Base-by-base conservation (phyloP, 768 basidiomycete species). In the Peribolospora baueri region DNA sequence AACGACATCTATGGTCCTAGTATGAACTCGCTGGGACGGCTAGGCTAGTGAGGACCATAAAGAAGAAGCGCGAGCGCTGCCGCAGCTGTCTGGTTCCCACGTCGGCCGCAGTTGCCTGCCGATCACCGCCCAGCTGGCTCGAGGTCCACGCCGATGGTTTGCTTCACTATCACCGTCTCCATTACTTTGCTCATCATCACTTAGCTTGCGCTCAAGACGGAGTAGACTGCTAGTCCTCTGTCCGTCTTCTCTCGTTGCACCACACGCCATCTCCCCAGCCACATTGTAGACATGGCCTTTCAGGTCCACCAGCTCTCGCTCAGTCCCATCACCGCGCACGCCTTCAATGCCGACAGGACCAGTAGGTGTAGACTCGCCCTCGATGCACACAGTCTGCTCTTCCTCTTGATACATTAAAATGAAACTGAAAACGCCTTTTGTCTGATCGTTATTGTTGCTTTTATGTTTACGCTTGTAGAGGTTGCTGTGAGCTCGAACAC, bases 161-260 rank as follows among this genome's bases (percentile, higher is more conserved):
- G 25, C 25, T 25, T 25, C 25, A 25, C 25, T 25, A 25, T 25
- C 25, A 25, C 25, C 25, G 25, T 25, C 25, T 25, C 25, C 25
- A 25, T 25, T 25, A 25, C 25, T 25, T 25, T 25, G 25, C 25
- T 25, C 43, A 45, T 13, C 43, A 45, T 13, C 43, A 45, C 43
- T 45, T 7, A 25, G 25, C 25, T 25, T 25, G 25, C 25, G 25
- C 25, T 45, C 52, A 10, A 13, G 11, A 13, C 45, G 49, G 66
- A 80, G 82, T 85, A 64, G 82, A 85, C 82, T 85, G 82, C 70
- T 76, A 74, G 81, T 84, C 82, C 83, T 85, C 74, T 71, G 70
- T 65, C 25, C 8, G 13, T 13, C 8, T 47, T 1, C 3, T 42
- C 52, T 46, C 56, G 10, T 48, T 39, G 9, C 25, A 48, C 39